Conservation (phyloP, 1,284 basidiomycete species). For the Puccinia triticina region DNA sequence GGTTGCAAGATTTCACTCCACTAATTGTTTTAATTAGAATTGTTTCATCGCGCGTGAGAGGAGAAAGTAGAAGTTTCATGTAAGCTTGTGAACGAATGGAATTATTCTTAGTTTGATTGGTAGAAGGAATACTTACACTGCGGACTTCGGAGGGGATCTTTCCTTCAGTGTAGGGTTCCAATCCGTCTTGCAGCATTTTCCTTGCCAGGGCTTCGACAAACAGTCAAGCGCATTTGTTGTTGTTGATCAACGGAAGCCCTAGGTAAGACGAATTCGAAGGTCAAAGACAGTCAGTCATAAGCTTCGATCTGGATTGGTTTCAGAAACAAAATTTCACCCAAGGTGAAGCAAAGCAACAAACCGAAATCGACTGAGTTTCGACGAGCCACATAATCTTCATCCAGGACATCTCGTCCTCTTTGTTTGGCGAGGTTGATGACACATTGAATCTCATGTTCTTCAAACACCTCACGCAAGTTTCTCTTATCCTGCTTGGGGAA, state of each 20-base stretch:
- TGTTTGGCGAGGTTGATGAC: slow-evolving; percentile 90
- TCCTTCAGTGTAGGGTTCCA: slow-evolving; percentile 83
- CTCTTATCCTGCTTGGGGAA: slow-evolving; percentile 98
- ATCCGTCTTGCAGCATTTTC: slow-evolving; percentile 82
- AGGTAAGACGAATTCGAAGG: slow-evolving; percentile 63
- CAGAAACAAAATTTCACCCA: background rate
- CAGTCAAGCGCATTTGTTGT: slow-evolving; percentile 81
- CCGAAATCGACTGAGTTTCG: slow-evolving; percentile 64
- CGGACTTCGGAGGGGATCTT: slow-evolving; percentile 85
- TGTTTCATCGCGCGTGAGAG: too few relatives aligned
- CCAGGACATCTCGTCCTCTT: slow-evolving; percentile 75
- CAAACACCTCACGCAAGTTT: slow-evolving; percentile 77
- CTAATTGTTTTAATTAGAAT: too few relatives aligned
- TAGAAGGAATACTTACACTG: slow-evolving; percentile 17
- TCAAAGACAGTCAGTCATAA: slow-evolving; percentile 38
- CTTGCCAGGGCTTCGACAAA: slow-evolving; percentile 87
- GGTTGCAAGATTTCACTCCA: too few relatives aligned
- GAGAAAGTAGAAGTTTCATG: too few relatives aligned
- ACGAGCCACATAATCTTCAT: slow-evolving; percentile 96
- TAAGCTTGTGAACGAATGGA: too few relatives aligned
- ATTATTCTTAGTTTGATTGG: too few relatives aligned
- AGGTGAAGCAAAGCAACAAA: slow-evolving; percentile 11
- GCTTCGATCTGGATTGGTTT: slow-evolving; percentile 50
- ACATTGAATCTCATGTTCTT: slow-evolving; percentile 91
- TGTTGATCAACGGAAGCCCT: slow-evolving; percentile 77